phyloP scores from a whole-genome alignment of 202 grass and related monocot genomes.

The Digitaria exilis region DNA sequence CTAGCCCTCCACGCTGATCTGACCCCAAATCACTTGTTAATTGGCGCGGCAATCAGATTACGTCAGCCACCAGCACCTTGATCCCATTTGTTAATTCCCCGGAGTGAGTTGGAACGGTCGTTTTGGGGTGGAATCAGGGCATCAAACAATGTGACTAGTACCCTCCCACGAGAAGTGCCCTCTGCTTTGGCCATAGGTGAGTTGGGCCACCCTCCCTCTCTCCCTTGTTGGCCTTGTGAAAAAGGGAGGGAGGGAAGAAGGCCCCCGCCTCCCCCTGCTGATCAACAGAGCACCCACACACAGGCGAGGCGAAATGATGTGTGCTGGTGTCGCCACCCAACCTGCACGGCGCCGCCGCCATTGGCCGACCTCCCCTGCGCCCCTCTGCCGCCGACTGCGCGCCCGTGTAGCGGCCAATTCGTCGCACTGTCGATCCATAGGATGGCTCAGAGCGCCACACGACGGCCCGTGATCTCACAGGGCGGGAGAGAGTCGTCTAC shows the following conservation, averaged over 20 bases:
- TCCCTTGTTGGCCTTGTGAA: background rate
- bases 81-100: constrained; percentile 46
- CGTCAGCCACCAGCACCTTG: constrained; percentile 33
- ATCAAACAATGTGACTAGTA: constrained; percentile 55
- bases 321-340: constrained; percentile 37
- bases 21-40: constrained; percentile 36
- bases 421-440: constrained; percentile 24
- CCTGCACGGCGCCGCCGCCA: constrained; percentile 42
- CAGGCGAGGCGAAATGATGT: constrained; percentile 15
- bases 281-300: constrained; percentile 17
- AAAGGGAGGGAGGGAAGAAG: background rate
- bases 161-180: background rate
- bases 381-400: constrained; percentile 21
- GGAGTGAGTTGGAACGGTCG: constrained; percentile 34
- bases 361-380: constrained; percentile 30
- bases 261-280: constrained; percentile 17
- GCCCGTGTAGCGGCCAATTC: constrained; percentile 31
- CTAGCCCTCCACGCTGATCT: constrained; percentile 37
- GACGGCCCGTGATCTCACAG: constrained; percentile 43
- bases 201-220: constrained; percentile 28
- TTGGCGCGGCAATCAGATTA: constrained; percentile 38
- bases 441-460: background rate
- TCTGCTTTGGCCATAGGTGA: no score
- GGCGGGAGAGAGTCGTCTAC: background rate
- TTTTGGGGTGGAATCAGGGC: constrained; percentile 34